phyloP scores from a whole-genome alignment of 495 filamentous ascomycete genomes.

The Aspergillus diversus region DNA sequence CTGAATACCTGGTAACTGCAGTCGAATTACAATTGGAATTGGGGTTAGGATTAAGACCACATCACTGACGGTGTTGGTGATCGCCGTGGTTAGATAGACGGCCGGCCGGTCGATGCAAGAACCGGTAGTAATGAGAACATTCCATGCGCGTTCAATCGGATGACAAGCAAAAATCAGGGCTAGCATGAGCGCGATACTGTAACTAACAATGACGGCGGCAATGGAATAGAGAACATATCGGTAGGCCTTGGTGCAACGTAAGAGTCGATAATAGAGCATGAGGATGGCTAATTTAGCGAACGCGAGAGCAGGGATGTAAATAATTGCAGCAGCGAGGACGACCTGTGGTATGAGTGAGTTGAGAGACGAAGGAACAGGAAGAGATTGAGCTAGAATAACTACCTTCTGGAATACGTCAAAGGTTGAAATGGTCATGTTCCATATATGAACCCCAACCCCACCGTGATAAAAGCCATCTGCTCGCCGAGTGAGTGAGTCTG shows the following conservation, averaged over 20 bases:
- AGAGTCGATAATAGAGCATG: constrained; percentile 33
- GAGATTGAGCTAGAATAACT: neutral
- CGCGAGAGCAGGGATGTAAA: constrained; percentile 36
- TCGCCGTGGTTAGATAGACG: constrained; percentile 41
- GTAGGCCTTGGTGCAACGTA: constrained; percentile 21
- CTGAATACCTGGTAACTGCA: constrained; percentile 26
- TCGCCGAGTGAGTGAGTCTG: constrained; percentile 3
- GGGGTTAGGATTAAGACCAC: constrained; percentile 42
- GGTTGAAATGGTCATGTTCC: neutral
- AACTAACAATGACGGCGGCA: constrained; percentile 27
- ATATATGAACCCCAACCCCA: constrained; percentile 2
- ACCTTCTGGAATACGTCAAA: constrained; percentile 1
- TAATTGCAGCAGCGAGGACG: constrained; percentile 30
- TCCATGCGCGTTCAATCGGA: constrained; percentile 41
- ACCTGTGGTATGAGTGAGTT: constrained; percentile 12
- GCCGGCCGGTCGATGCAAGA: constrained; percentile 36
- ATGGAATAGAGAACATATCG: constrained; percentile 22
- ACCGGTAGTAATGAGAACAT: constrained; percentile 28
- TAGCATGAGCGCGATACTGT: constrained; percentile 34
- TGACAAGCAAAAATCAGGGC: constrained; percentile 44
- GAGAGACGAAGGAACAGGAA: neutral
- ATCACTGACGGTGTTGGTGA: constrained; percentile 45
- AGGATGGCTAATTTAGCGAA: constrained; percentile 35
- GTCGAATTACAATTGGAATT: constrained; percentile 30
- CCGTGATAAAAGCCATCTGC: constrained; percentile 13